phyloP scores from a whole-genome alignment of 192 early-diverging fungal genomes.

The Glomus cerebriforme region DNA sequence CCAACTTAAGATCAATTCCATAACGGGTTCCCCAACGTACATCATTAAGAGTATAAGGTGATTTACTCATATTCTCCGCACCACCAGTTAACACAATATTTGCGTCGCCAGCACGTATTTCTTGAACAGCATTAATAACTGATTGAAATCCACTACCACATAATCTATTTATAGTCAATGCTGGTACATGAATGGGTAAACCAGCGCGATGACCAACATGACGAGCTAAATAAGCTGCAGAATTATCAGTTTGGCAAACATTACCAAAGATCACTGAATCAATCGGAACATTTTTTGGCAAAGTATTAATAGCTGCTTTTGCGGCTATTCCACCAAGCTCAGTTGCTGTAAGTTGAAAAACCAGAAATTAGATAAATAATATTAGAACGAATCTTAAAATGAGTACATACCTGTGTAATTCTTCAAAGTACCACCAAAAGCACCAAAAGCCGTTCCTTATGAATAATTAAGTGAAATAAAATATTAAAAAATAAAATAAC shows the following conservation, averaged over 20 bases:
- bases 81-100: conserved; percentile 89
- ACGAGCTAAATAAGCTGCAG: conserved; percentile 89
- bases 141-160: conserved; percentile 97
- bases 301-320: conserved; percentile 76
- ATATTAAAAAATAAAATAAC: background rate
- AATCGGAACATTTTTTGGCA: conserved; percentile 70
- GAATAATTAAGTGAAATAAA: conserved; percentile 8
- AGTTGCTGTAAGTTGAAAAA: conserved; percentile 47
- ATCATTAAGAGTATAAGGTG: conserved; percentile 82
- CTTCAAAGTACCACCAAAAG: conserved; percentile 94
- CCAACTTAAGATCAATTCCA: conserved; percentile 85
- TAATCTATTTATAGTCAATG: conserved; percentile 91
- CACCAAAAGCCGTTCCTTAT: conserved; percentile 75
- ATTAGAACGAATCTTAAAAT: conserved; percentile 24
- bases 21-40: conserved; percentile 85
- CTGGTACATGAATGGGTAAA: conserved; percentile 82
- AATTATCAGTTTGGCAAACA: conserved; percentile 78
- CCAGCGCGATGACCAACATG: conserved; percentile 91
- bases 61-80: conserved; percentile 92
- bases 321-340: conserved; percentile 92
- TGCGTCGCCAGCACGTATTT: conserved; percentile 82
- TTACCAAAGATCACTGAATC: conserved; percentile 97
- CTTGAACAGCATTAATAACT: conserved; percentile 92
- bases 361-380: background rate
- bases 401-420: conserved; percentile 64